Evolutionary conservation across 345 rosid genomes (phyloP), one percentile per base, ranked within the genome.

Genomic region (Gossypium bickii): DNA sequence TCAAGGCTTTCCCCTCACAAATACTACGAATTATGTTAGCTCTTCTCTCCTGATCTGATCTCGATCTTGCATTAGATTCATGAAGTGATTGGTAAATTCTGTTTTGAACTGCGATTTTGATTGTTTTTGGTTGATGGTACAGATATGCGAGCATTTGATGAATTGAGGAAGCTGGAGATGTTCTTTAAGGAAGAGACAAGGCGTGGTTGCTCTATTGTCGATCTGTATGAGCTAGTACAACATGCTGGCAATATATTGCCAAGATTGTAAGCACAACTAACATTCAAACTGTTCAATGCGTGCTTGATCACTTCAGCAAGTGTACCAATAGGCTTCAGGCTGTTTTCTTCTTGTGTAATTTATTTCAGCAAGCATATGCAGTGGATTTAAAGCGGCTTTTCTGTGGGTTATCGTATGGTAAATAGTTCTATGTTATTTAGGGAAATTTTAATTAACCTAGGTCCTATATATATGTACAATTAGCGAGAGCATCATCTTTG

Each of bases 101-200:
- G 15, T 60, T 51, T 70, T 41, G n/a, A 13, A 10, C 58, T 64
- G 34, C 44, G 27, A 44, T 69, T 48, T 62, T 70, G 44, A 60
- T 18, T 67, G 71, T 81, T 52, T 79, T 47, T 64, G 13, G 11
- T 69, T 75, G 60, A 49, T 77, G 72, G 20, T 69, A 22, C 69
- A 95, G 99, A 95, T 84, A 93, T 91, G 98, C 82, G 99, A 77
- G 94, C 98, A 59, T 95, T 95, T 83, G 98, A 95, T 86, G 99
- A 95, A 82, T 75, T 95, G 84, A 89, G 97, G 90, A 93, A 90
- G 78, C 87, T 95, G 76, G 99, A 93, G 83, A 80, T 91, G 73
- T 95, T 91, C 85, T 95, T 95, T 76, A 90, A 87, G 89, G 98
- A 93, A 83, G 99, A 95, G 86, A 75, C 97, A 2, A 84, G 93